Conservation (phyloP, 805 yeast genomes). For the Wickerhamomyces canadensis region DNA sequence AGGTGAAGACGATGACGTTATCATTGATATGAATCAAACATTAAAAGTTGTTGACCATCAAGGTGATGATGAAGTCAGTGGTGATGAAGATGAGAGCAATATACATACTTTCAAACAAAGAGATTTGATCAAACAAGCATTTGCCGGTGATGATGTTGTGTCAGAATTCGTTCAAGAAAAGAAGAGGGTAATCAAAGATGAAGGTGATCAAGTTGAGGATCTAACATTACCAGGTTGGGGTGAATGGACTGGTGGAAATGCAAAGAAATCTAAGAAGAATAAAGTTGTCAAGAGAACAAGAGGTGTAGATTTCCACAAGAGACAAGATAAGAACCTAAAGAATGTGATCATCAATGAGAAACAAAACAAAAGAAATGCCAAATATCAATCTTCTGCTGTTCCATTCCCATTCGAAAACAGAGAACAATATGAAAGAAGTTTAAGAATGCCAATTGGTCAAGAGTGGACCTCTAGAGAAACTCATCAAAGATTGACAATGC, state of each 20-base stretch:
- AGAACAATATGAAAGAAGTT: slow-evolving; percentile 91
- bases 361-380: slow-evolving; percentile 75
- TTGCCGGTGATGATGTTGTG: slow-evolving; percentile 96
- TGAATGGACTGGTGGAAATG: slow-evolving; percentile 81
- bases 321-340: slow-evolving; percentile 71
- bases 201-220: slow-evolving; percentile 84
- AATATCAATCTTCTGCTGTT: slow-evolving; percentile 83
- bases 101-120: slow-evolving; percentile 65
- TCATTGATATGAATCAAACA: slow-evolving; percentile 46
- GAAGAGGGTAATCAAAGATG: slow-evolving; percentile 56
- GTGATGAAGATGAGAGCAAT: slow-evolving; percentile 33
- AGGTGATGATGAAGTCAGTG: slow-evolving; percentile 27
- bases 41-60: slow-evolving; percentile 47
- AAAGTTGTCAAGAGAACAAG: slow-evolving; percentile 65
- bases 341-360: slow-evolving; percentile 88
- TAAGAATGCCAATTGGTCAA: slow-evolving; percentile 94
- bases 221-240: slow-evolving; percentile 97
- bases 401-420: slow-evolving; percentile 92
- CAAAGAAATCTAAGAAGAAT: slow-evolving; percentile 40
- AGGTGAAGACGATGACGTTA: slow-evolving; percentile 33
- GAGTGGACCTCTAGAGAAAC: slow-evolving; percentile 91
- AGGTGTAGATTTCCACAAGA: slow-evolving; percentile 69
- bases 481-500: slow-evolving; percentile 85
- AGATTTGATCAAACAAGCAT: slow-evolving; percentile 82
- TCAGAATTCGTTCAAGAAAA: slow-evolving; percentile 75